phyloP scores from a whole-genome alignment of 2,329 filamentous ascomycete genomes.

The Bipolaris gigantea region DNA sequence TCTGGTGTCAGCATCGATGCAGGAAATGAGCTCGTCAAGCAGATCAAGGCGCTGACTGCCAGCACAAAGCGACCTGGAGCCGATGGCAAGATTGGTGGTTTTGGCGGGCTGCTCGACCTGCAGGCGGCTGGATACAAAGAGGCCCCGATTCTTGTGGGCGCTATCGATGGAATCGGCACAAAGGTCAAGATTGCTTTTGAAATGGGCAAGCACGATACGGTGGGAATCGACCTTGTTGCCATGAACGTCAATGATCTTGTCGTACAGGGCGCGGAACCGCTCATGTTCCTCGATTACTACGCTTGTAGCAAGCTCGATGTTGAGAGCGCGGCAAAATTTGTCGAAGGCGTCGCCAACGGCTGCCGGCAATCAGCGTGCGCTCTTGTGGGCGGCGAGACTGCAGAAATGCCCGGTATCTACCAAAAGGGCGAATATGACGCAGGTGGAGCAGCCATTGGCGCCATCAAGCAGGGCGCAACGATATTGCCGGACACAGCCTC shows the following conservation, averaged over 20 bases:
- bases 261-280: conserved; percentile 89
- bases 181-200: conserved; percentile 95
- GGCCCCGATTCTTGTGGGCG: conserved; percentile 83
- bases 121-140: conserved; percentile 71
- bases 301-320: conserved; percentile 87
- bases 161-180: conserved; percentile 94
- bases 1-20: conserved; percentile 94
- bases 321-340: conserved; percentile 77
- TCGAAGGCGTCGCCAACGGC: conserved; percentile 85
- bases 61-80: conserved; percentile 84
- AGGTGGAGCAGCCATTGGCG: conserved; percentile 85
- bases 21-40: conserved; percentile 87
- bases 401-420: conserved; percentile 98
- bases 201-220: conserved; percentile 87
- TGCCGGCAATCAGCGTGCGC: conserved; percentile 85
- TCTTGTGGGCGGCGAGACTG: conserved; percentile 94
- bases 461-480: conserved; percentile 65
- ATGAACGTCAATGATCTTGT: conserved; percentile 99
- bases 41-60: conserved; percentile 87
- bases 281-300: conserved; percentile 98
- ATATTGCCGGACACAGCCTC: conserved; percentile 74
- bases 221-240: conserved; percentile 94
- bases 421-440: conserved; percentile 87
- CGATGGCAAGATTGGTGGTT: conserved; percentile 91
- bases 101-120: conserved; percentile 85